Evolutionary conservation across 768 basidiomycete species (phyloP), one percentile per base, ranked within the genome.

Genomic region (Termitomyces sp.): DNA sequence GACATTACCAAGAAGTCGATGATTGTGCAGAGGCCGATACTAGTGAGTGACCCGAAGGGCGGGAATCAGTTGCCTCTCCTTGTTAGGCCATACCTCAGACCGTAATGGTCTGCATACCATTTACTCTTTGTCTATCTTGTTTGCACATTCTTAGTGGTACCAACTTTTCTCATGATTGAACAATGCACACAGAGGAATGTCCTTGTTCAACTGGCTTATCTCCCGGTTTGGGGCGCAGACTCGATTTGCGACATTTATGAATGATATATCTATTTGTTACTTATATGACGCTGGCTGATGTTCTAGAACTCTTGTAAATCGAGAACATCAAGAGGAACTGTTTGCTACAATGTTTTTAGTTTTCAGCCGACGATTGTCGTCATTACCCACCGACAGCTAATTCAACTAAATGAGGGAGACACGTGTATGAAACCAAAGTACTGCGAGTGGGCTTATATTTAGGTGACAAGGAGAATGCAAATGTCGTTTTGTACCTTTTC

Each of bases 21-120:
- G 0, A 63, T 84, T 36, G 78, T 82, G 3, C 75, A 77, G 60
- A 71, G 79, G 10, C 84, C 83, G 3, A 59, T 80, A 16, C 40
- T 84, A 5, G 67, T 61, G 30, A 71, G 71, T 8, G 77, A 80
- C n/a, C 71, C 69, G 5, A 67, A 74, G 30, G 71, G 64, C 1
- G 76, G 75, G 2, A 73, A 73, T 52, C 78, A 81, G 66, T 61
- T 83, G 63, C 82, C 82, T 10, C 57, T 84, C 38, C 47, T 75
- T 8, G 66, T 79, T 30, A 75, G 65, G 64, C 71, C 68, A 0
- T n/a, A 44, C 9, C 18, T 54, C 18, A 43, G 44, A 8, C n/a
- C 20, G n/a, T 50, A 50, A 50, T 33, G 5, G 20, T 50, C 32
- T 35, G n/a, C 20, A 16, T 32, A 32, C 4, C 4, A 12, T n/a